Base-by-base conservation (phyloP, 83 land plant genomes). In the Thuja plicata region DNA sequence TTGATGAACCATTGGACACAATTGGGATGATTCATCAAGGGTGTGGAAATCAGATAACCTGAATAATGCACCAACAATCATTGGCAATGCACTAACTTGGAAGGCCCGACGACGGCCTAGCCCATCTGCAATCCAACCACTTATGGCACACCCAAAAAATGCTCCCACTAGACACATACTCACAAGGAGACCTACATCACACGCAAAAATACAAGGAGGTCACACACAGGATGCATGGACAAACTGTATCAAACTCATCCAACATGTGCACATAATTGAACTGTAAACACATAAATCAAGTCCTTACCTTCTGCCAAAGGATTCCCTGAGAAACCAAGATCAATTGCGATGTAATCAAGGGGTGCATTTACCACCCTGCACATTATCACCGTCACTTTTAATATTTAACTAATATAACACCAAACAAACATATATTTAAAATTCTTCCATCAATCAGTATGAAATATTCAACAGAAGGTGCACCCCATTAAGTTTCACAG, bases 151-250 rank as follows among this genome's bases (percentile, higher is more conserved):
- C 37, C 99, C 99, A 87, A 93, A 48, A 57, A 96, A 93, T 5
- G 98, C 99, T 87, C 99, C 99, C 32, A 92, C 92, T 82, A 97
- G 88, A 86, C 95, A 96, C 57, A 91, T 94, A 89, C 99, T 97
- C 37, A 97, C 99, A 40, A 97, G 96, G 71, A 95, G 90, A 57
- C 99, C 99, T 97, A 90, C 85, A 86, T 40, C 19, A 30, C 40
- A 87, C 9, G 40, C 27, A 54, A 66, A 87, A 70, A 66, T 5
- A 16, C 24, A 87, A 71, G 32, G 10, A 40, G 70, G 45, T 57
- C 32, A 70, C 48, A 66, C 46, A 45, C 1, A 71, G 85, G 34
- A 78, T 37, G 4, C 30, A 46, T 87, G 15, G 79, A 35, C 40
- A 40, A n/a, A 60, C 3, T 16, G 82, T 10, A 50, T 19, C 66